Base-by-base conservation (phyloP, 495 filamentous ascomycete species). In the Aspergillus sparsus region DNA sequence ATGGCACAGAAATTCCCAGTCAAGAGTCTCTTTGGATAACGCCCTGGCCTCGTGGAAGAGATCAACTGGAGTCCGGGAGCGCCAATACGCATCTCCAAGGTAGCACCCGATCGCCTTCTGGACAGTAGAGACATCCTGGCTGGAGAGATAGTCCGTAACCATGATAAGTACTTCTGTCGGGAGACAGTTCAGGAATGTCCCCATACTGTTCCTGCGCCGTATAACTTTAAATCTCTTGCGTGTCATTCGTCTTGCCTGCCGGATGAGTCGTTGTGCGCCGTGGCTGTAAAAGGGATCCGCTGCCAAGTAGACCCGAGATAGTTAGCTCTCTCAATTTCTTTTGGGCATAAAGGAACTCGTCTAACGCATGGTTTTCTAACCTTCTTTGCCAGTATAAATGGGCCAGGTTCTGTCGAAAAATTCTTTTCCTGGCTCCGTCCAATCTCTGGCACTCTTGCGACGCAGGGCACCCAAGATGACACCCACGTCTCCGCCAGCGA, bases 51-150 rank as follows among this genome's bases (percentile, higher is more conserved):
- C 55, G 16, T 57, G 55, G 11, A 57, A 57, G 13, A 57, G 1
- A 10, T 7, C 11, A 27, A 27, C 21, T 1, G 55, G 55, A 35
- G 41, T 57, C 16, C 55, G 21, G 11, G 45, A 57, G 45, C 55
- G 55, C 55, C 55, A 57, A 50, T 57, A 57, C 34, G 16, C 45
- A 57, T 57, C 55, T 13, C 55, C 55, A 2, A 57, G 33, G 16
- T 57, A 57, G 9, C 7, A 57, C n/a, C 55, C 45, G 10, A 50
- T 57, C 4, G 45, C 55, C 16, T 57, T 37, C 45, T 50, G 45
- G 34, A 42, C 33, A 27, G 33, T 46, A 18, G 33, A 11, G 13
- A 57, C 55, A 13, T 57, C 55, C 15, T 15, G 0, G 41, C 15
- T 27, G 8, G 33, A 8, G 44, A 57, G 55, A n/a, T n/a, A 49